Conservation (phyloP, 495 filamentous ascomycete species). For the Astrothelium subdiscretum region DNA sequence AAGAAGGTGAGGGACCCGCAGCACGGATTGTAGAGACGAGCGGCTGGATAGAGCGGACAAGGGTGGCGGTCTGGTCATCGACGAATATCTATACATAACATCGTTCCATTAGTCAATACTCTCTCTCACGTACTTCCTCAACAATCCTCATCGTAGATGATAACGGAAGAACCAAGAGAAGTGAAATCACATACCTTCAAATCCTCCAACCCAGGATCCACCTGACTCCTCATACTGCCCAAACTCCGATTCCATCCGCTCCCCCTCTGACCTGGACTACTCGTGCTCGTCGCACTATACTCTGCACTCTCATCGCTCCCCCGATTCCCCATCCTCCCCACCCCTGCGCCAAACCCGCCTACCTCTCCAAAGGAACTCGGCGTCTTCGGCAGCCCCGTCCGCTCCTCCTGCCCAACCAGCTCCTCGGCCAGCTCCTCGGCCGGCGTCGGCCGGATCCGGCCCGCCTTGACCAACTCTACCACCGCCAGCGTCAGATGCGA, state of each 20-base stretch:
- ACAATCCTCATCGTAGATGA: too few relatives aligned
- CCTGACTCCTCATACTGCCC: background rate
- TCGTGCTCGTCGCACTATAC: background rate
- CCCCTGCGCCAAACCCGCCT: background rate
- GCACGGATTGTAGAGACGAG: constrained; percentile 70
- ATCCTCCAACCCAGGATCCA: background rate
- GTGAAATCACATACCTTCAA: constrained; percentile 4
- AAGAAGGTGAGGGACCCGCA: constrained; percentile 42
- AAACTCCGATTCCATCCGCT: background rate
- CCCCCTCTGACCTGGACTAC: background rate
- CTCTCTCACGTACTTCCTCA: too few relatives aligned
- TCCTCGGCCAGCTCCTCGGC: constrained; percentile 14
- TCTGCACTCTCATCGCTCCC: background rate
- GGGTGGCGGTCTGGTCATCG: constrained; percentile 68
- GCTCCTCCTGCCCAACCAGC: background rate
- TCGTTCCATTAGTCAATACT: too few relatives aligned
- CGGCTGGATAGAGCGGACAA: constrained; percentile 72
- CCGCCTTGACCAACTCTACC: constrained; percentile 69
- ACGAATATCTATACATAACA: constrained; percentile 52
- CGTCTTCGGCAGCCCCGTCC: background rate
- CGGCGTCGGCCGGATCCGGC: constrained; percentile 71
- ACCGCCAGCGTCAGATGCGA: constrained; percentile 77
- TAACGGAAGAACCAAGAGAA: too few relatives aligned
- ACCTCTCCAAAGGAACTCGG: background rate
- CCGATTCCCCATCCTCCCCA: background rate